Percentiles rank a stretch among this genome's conserved stretches.
Conservation (phyloP, 2,329 filamentous ascomycete genomes). For the Fusarium coffeatum region DNA sequence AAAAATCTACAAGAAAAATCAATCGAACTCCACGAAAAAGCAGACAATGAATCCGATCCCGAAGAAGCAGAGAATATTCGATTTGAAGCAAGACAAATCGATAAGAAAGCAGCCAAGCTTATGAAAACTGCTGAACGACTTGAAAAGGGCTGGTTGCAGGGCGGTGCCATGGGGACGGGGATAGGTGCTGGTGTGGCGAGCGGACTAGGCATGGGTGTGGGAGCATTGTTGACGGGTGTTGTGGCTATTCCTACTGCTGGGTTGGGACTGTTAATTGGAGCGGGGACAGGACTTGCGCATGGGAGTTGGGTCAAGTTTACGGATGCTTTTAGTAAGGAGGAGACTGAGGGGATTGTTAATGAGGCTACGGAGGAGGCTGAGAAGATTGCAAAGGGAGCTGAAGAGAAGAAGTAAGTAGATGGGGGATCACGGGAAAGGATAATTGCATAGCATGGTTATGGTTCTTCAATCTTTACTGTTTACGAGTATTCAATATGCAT, state of each 20-base stretch:
- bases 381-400: conserved; percentile 13
- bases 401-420: not conserved
- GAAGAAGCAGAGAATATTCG: conserved; percentile 28
- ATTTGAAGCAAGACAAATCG: conserved; percentile 27
- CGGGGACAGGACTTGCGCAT: conserved; percentile 36
- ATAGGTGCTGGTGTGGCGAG: conserved; percentile 41
- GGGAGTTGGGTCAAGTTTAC: conserved; percentile 41
- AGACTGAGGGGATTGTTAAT: conserved; percentile 30
- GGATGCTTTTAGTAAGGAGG: conserved; percentile 37
- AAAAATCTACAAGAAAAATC: conserved; percentile 29
- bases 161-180: conserved; percentile 38
- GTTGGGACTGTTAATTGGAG: conserved; percentile 35
- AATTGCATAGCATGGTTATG: not conserved
- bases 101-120: conserved; percentile 40
- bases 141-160: conserved; percentile 39
- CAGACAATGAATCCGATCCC: conserved; percentile 18
- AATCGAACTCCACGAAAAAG: conserved; percentile 32
- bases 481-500: not conserved
- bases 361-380: conserved; percentile 38
- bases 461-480: not conserved
- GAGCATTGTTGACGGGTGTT: conserved; percentile 33
- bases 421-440: not conserved
- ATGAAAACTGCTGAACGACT: conserved; percentile 40
- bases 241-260: conserved; percentile 39
- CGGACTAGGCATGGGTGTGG: conserved; percentile 33